phyloP scores from a whole-genome alignment of 176 grass and related monocot species.

The Chrysopogon serrulatus region DNA sequence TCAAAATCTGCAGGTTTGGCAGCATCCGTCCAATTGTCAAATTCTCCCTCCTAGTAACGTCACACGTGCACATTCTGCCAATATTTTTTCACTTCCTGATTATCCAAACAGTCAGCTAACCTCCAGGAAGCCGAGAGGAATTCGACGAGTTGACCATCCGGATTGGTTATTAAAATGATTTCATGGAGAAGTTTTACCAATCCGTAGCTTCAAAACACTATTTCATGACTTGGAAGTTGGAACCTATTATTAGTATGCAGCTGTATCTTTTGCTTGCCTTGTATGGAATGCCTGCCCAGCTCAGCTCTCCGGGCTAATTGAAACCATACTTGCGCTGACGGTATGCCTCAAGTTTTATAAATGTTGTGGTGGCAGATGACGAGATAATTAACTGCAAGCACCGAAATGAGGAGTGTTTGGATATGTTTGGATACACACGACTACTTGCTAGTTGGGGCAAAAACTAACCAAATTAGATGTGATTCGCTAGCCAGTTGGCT shows the following conservation, averaged over 20 bases:
- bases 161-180: background rate
- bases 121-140: background rate
- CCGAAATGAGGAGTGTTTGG: no score
- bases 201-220: background rate
- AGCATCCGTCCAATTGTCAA: background rate
- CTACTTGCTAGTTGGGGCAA: no score
- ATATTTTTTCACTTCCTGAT: background rate
- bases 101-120: background rate
- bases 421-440: no score
- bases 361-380: no score
- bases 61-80: slow-evolving; percentile 20
- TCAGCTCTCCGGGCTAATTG: background rate
- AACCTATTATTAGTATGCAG: background rate
- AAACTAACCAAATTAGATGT: no score
- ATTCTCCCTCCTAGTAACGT: background rate
- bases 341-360: background rate
- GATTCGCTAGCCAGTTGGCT: no score
- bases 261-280: background rate
- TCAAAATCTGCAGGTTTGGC: background rate
- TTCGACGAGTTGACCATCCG: slow-evolving; percentile 11
- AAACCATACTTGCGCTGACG: background rate
- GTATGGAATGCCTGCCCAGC: background rate
- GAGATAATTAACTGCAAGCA: no score
- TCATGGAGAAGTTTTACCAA: background rate
- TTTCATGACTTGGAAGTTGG: background rate